Conservation (phyloP, 345 rosid species). For the Melaleuca quinquenervia region DNA sequence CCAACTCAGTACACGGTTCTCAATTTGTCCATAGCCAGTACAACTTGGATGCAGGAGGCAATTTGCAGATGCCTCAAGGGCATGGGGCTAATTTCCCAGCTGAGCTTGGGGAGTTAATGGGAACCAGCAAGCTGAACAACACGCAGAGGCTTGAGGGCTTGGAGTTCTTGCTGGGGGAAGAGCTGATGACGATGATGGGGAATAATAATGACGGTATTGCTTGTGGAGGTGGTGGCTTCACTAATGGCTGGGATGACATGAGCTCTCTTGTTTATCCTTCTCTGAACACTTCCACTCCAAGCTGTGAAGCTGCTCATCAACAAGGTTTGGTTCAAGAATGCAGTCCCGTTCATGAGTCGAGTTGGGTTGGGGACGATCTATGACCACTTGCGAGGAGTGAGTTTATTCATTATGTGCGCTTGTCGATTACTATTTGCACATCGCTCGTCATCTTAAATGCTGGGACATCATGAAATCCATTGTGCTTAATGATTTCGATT, state of each 20-base stretch:
- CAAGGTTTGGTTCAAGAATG: constrained; percentile 14
- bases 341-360: constrained; percentile 10
- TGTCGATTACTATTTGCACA: neutral
- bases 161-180: constrained; percentile 31
- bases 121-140: constrained; percentile 3
- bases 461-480: neutral
- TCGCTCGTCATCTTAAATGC: neutral
- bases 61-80: constrained; percentile 13
- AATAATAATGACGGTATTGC: neutral
- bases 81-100: constrained; percentile 1
- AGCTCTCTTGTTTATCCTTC: constrained; percentile 11
- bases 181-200: neutral
- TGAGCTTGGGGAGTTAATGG: constrained; percentile 11
- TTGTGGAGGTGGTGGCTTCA: neutral
- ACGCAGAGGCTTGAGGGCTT: constrained; percentile 26
- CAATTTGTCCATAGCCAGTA: neutral
- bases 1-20: neutral
- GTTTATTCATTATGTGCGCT: neutral
- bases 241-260: constrained; percentile 15
- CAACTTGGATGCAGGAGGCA: constrained; percentile 1
- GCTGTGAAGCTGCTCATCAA: constrained; percentile 11
- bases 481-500: neutral
- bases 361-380: constrained; percentile 7
- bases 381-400: neutral
- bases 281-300: neutral